Percentiles rank a stretch among this genome's conserved stretches.
Conservation (phyloP, 768 basidiomycete genomes). For the Agaricus sinodeliciosus region DNA sequence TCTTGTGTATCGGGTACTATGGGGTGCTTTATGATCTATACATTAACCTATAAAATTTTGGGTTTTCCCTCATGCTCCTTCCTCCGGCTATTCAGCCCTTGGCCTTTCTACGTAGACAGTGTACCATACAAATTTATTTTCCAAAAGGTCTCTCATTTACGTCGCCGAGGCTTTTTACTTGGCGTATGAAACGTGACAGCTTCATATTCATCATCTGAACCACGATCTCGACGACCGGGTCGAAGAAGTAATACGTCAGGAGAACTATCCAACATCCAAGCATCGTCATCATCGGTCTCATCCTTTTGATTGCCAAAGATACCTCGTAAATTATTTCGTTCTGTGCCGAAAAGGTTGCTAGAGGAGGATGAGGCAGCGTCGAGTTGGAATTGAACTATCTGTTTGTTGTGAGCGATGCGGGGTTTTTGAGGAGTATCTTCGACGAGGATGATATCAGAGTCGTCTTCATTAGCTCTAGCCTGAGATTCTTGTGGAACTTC, state of each 20-base stretch:
- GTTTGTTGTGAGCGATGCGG: constrained; percentile 15
- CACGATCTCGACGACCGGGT: constrained; percentile 3
- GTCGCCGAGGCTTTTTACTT: constrained; percentile 8
- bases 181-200: constrained; percentile 7
- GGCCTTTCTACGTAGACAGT: not conserved
- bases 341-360: constrained; percentile 1
- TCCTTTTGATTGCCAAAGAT: constrained; percentile 4
- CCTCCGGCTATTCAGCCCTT: no score
- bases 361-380: not conserved
- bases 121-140: not conserved
- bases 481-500: not conserved
- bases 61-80: no score
- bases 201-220: constrained; percentile 11
- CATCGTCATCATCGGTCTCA: constrained; percentile 14
- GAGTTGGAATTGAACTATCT: constrained; percentile 13
- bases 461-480: not conserved
- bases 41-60: no score
- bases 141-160: not conserved
- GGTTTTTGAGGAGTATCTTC: constrained; percentile 17
- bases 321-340: not conserved
- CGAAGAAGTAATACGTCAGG: constrained; percentile 13
- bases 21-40: no score
- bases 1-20: no score
- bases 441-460: constrained; percentile 9
- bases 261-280: constrained; percentile 14